Percentiles rank a stretch among this genome's conserved stretches.
Conservation (phyloP, 2,329 filamentous ascomycete genomes). For the Arthrobotrys sinensis region DNA sequence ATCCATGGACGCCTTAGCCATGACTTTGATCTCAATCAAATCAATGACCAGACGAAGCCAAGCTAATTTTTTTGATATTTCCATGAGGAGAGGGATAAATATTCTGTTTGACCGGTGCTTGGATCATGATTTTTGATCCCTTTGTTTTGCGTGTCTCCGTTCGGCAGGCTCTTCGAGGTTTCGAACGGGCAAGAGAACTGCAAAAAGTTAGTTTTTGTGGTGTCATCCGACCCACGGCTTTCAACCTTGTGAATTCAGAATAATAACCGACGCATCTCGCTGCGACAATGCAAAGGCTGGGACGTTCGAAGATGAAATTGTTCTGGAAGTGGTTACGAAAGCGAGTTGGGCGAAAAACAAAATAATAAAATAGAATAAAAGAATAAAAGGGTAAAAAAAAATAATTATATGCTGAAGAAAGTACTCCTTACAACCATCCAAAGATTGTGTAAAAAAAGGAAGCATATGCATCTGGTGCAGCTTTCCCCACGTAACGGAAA, state of each 20-base stretch:
- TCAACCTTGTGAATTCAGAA: conserved; percentile 46
- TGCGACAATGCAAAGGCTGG: conserved; percentile 47
- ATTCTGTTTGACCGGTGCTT: conserved; percentile 1
- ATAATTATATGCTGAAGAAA: conserved; percentile 12
- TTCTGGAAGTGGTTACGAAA: conserved; percentile 45
- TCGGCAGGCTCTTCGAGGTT: conserved; percentile 49
- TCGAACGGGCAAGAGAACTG: conserved; percentile 43
- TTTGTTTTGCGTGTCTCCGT: conserved; percentile 25
- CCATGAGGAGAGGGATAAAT: too few species aligned
- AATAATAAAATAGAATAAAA: neutral
- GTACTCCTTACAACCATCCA: conserved; percentile 19
- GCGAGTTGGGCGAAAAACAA: conserved; percentile 20
- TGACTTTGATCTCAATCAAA: too few species aligned
- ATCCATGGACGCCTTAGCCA: too few species aligned
- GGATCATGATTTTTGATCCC: conserved; percentile 15
- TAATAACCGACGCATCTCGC: conserved; percentile 44
- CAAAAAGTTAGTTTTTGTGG: conserved; percentile 58
- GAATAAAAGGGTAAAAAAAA: conserved; percentile 3
- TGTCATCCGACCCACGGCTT: conserved; percentile 60
- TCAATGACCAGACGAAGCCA: too few species aligned
- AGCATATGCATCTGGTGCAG: conserved; percentile 36
- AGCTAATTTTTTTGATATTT: too few species aligned
- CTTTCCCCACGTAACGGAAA: conserved; percentile 59
- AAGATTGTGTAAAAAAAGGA: conserved; percentile 32
- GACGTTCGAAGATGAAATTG: conserved; percentile 16